Conservation (phyloP, 1,284 basidiomycete genomes). For the Rhodofomes roseus region DNA sequence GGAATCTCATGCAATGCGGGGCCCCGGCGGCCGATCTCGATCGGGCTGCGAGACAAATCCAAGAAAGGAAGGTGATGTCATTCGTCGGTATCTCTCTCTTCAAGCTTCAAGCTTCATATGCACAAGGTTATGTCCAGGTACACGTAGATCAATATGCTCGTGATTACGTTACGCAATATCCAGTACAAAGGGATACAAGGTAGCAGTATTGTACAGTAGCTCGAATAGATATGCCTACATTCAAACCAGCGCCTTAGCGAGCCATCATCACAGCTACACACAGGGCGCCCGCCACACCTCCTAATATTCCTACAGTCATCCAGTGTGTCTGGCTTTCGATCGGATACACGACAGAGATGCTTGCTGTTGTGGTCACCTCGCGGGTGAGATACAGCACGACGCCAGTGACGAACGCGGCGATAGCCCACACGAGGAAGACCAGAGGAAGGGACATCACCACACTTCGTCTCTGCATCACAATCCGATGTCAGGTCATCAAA, state of each 20-base stretch:
- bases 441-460: constrained; percentile 68
- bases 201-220: no score
- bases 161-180: no score
- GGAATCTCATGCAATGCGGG: not conserved
- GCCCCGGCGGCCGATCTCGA: not conserved
- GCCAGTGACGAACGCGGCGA: constrained; percentile 61
- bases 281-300: constrained; percentile 59
- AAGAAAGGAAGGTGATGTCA: not conserved
- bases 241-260: no score
- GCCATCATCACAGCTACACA: constrained; percentile 47
- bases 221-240: no score
- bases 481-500: constrained; percentile 1
- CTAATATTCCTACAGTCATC: constrained; percentile 57
- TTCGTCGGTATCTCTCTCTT: not conserved
- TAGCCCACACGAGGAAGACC: constrained; percentile 65
- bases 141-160: no score
- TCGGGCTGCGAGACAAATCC: not conserved
- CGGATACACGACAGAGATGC: not conserved
- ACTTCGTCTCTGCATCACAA: constrained; percentile 46
- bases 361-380: not conserved
- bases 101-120: no score
- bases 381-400: constrained; percentile 50
- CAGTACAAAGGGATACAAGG: no score
- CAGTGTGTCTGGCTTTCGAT: constrained; percentile 55
- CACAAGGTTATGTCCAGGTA: no score